Conservation (phyloP, 176 grass and related monocot species). For the Oryza nivara region DNA sequence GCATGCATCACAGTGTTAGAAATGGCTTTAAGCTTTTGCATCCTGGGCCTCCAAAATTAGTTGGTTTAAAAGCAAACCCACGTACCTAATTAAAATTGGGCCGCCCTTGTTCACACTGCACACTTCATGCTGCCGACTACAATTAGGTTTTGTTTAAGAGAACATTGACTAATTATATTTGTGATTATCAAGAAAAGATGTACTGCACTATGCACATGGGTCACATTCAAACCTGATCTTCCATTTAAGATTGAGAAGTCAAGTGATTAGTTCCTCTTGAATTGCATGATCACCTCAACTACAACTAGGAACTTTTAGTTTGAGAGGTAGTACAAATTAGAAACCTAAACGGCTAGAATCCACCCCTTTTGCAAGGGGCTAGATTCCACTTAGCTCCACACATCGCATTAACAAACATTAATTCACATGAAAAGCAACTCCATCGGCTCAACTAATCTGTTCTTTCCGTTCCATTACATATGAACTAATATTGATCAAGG, state of each 20-base stretch:
- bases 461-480: slow-evolving; percentile 14
- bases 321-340: neutral
- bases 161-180: neutral
- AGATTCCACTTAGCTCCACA: slow-evolving; percentile 13
- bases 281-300: neutral
- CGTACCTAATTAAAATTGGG: neutral
- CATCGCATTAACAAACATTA: neutral
- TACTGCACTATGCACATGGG: neutral
- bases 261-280: neutral
- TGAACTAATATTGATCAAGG: slow-evolving; percentile 14
- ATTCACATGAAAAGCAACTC: slow-evolving; percentile 24
- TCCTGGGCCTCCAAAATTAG: neutral
- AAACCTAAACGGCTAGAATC: neutral
- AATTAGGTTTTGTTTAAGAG: no score
- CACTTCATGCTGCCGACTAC: neutral
- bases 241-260: neutral
- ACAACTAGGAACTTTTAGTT: neutral
- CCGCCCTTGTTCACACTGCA: neutral
- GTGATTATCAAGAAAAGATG: neutral
- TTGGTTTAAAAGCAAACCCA: neutral
- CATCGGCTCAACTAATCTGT: neutral
- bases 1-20: neutral
- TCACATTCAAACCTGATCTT: neutral
- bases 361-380: neutral
- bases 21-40: neutral